Conservation (phyloP, 257 asterid genomes). For the Gentiana macrophylla region DNA sequence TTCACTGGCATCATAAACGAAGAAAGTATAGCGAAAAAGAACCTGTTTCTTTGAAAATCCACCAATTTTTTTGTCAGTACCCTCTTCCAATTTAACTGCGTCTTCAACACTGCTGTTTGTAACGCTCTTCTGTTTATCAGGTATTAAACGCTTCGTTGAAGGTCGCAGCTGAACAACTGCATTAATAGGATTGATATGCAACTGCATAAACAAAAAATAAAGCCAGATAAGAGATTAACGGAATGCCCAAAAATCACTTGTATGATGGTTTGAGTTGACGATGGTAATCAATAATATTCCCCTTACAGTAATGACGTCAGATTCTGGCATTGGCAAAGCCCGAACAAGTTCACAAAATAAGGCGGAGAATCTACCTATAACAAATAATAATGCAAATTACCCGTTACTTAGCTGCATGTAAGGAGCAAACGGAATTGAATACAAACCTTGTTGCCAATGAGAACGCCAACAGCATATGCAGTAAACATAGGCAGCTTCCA, state of each 20-base stretch:
- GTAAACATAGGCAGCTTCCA: conserved; percentile 48
- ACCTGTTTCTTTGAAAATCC: conserved; percentile 52
- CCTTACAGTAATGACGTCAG: no score
- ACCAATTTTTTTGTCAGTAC: conserved; percentile 29
- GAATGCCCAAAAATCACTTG: no score
- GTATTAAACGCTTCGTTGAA: conserved; percentile 40
- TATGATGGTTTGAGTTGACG: no score
- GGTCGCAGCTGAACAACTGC: conserved; percentile 85
- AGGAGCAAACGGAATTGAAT: conserved; percentile 10
- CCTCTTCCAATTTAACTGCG: conserved; percentile 31
- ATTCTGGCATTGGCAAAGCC: no score
- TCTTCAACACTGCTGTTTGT: conserved; percentile 23
- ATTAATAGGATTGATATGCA: conserved; percentile 73
- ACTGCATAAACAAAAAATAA: conserved; percentile 41
- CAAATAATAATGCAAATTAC: background rate
- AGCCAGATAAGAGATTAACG: conserved; percentile 1
- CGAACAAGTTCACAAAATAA: no score
- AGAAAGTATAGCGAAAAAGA: conserved; percentile 4
- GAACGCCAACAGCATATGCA: conserved; percentile 61
- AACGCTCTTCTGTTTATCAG: conserved; percentile 27
- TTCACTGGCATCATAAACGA: background rate
- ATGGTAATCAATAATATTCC: no score
- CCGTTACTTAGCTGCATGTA: conserved; percentile 5
- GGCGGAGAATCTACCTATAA: no score
- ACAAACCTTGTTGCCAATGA: conserved; percentile 56